Evolutionary conservation across 805 yeast species (phyloP).

Genomic region (Saturnispora sanitii): DNA sequence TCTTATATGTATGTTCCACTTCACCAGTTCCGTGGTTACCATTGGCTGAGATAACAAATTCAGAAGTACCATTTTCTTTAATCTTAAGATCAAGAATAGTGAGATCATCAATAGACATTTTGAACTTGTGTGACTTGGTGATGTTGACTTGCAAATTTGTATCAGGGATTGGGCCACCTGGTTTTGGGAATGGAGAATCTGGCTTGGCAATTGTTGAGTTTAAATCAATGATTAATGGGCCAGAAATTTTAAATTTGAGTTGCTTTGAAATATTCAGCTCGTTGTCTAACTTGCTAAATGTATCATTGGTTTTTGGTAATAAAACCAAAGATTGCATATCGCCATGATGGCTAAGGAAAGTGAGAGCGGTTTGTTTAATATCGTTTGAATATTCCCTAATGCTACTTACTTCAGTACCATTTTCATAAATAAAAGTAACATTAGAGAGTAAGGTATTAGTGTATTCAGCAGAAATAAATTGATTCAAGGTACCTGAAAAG

Average conservation of each 20-base stretch:
- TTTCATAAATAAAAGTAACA: slow-evolving; percentile 29
- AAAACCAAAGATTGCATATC: slow-evolving; percentile 27
- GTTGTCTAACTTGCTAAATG: slow-evolving; percentile 21
- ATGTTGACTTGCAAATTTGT: slow-evolving; percentile 22
- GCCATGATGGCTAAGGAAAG: slow-evolving; percentile 31
- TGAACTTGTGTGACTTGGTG: slow-evolving; percentile 5
- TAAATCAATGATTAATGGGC: slow-evolving; percentile 25
- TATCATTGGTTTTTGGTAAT: slow-evolving; percentile 19
- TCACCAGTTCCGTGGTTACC: slow-evolving; percentile 41
- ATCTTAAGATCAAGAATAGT: slow-evolving; percentile 20
- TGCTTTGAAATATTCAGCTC: slow-evolving; percentile 16
- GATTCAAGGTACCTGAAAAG: slow-evolving; percentile 28
- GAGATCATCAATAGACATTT: slow-evolving; percentile 17
- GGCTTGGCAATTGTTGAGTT: slow-evolving; percentile 20
- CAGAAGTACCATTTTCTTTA: slow-evolving; percentile 37
- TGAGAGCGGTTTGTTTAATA: slow-evolving; percentile 31
- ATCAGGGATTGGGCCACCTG: slow-evolving; percentile 15
- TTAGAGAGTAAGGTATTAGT: slow-evolving; percentile 27
- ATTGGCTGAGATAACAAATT: slow-evolving; percentile 31
- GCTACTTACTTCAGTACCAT: slow-evolving; percentile 29
- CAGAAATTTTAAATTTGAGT: slow-evolving; percentile 16
- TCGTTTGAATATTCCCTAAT: slow-evolving; percentile 23
- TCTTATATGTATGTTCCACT: slow-evolving; percentile 26
- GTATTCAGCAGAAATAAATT: slow-evolving; percentile 31
- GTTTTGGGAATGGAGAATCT: slow-evolving; percentile 14